phyloP scores from a whole-genome alignment of 768 basidiomycete genomes.

The Psilocybe tampanensis region DNA sequence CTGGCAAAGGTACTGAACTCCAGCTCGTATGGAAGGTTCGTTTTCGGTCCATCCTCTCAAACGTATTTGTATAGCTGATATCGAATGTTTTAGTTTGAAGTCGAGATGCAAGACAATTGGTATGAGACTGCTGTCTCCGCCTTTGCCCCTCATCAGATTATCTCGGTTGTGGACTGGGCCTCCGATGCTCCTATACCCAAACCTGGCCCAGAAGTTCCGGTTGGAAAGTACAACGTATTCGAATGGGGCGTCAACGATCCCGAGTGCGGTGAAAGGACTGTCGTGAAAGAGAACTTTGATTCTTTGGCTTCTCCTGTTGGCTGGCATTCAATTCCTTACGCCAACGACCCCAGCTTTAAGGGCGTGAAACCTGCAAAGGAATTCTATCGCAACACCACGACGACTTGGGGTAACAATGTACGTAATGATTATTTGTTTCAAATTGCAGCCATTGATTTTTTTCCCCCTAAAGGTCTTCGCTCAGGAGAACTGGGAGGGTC shows the following conservation, averaged over 20 bases:
- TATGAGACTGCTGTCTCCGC: constrained; percentile 89
- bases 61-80: constrained; percentile 6
- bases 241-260: constrained; percentile 89
- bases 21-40: constrained; percentile 81
- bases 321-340: constrained; percentile 85
- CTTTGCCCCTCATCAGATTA: constrained; percentile 70
- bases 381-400: constrained; percentile 68
- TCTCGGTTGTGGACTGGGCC: constrained; percentile 95
- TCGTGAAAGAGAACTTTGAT: constrained; percentile 74
- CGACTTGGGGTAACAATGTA: constrained; percentile 88
- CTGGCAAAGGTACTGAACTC: constrained; percentile 59
- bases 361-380: constrained; percentile 26
- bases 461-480: constrained; percentile 75
- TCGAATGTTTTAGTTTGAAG: constrained; percentile 63
- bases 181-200: constrained; percentile 64
- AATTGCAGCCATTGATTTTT: neutral
- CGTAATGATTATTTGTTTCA: constrained; percentile 14
- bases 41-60: neutral
- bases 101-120: constrained; percentile 95
- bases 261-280: constrained; percentile 57
- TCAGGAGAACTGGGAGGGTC: constrained; percentile 91
- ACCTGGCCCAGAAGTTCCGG: constrained; percentile 19
- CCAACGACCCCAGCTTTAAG: constrained; percentile 60
- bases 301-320: constrained; percentile 80
- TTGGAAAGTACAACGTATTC: constrained; percentile 73